These are phyloP conservation scores for Cryphonectria parasitica DNA, from an alignment of 2,329 filamentous ascomycete genomes.

Conservation along the genomic window DNA sequence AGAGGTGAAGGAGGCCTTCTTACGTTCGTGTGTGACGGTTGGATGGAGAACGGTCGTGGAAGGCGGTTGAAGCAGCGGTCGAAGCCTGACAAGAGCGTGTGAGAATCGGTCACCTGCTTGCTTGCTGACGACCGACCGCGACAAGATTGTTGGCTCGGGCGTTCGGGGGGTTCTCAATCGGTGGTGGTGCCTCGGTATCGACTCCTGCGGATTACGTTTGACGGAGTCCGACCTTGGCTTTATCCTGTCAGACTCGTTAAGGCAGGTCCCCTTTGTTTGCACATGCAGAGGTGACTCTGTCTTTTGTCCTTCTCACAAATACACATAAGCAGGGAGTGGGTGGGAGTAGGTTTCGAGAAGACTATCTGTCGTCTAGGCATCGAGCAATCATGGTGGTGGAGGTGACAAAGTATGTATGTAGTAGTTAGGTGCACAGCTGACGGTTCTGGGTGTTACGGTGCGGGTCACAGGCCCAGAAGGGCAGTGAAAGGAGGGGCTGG, in stretches of 20 bases:
- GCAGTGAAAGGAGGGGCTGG: neutral
- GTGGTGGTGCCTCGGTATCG: neutral
- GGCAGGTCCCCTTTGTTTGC: neutral
- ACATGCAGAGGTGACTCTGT: neutral
- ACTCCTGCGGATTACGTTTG: slow-evolving; percentile 1
- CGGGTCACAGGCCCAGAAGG: neutral
- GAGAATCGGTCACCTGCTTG: neutral
- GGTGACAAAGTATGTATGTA: neutral
- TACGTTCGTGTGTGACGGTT: neutral
- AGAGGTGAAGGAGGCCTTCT: neutral
- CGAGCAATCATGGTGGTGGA: neutral
- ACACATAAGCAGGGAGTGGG: neutral
- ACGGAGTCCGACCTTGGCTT: neutral
- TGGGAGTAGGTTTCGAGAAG: neutral
- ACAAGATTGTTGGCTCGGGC: neutral
- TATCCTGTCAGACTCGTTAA: neutral
- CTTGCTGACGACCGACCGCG: neutral
- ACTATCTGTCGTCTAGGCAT: neutral
- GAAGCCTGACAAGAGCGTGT: neutral
- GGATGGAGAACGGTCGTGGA: neutral
- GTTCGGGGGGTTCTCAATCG: neutral
- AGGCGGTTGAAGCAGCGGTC: neutral
- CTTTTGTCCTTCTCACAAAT: neutral
- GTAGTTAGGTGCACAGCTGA: neutral
- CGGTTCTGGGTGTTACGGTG: neutral